Percentiles rank a stretch among this genome's conserved stretches.
These are phyloP conservation scores for Botrytis galanthina DNA, from an alignment of 2,329 filamentous ascomycete genomes.

Conservation along the genomic window DNA sequence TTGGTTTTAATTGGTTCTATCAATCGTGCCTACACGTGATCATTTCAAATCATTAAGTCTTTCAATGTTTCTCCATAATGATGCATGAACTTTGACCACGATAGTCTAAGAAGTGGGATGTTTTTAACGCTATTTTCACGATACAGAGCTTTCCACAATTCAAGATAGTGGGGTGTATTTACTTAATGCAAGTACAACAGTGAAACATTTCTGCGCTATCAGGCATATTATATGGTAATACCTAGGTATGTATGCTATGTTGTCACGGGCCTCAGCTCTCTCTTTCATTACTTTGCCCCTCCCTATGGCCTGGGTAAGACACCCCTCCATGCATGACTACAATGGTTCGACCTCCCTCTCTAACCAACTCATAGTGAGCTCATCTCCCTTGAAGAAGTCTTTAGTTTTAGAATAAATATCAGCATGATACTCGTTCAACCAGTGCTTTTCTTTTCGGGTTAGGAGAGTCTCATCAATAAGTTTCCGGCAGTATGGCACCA, in stretches of 20 bases:
- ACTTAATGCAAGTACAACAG: constrained; percentile 12
- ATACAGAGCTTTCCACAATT: constrained; percentile 13
- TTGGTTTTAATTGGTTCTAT: not conserved
- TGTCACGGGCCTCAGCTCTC: not conserved
- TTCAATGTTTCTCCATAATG: not conserved
- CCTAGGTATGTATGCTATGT: constrained; percentile 14
- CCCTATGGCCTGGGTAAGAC: not conserved
- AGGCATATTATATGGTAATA: not conserved
- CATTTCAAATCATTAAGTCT: not conserved
- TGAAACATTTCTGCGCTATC: constrained; percentile 9
- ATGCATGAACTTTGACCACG: constrained; percentile 13
- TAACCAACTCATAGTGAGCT: constrained; percentile 74
- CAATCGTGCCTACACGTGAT: constrained; percentile 8
- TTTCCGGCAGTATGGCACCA: constrained; percentile 92
- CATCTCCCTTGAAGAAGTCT: constrained; percentile 70
- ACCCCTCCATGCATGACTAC: constrained; percentile 1
- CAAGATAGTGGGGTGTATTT: constrained; percentile 1
- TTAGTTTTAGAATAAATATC: constrained; percentile 82
- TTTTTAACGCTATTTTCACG: constrained; percentile 4
- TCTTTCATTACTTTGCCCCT: not conserved
- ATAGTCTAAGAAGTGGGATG: constrained; percentile 14
- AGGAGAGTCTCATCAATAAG: constrained; percentile 75
- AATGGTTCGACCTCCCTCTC: constrained; percentile 74
- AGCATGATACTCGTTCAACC: constrained; percentile 82
- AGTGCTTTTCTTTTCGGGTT: constrained; percentile 71